These are phyloP conservation scores for Piloderma croceum DNA, from an alignment of 768 basidiomycete genomes.

Conservation along the genomic window DNA sequence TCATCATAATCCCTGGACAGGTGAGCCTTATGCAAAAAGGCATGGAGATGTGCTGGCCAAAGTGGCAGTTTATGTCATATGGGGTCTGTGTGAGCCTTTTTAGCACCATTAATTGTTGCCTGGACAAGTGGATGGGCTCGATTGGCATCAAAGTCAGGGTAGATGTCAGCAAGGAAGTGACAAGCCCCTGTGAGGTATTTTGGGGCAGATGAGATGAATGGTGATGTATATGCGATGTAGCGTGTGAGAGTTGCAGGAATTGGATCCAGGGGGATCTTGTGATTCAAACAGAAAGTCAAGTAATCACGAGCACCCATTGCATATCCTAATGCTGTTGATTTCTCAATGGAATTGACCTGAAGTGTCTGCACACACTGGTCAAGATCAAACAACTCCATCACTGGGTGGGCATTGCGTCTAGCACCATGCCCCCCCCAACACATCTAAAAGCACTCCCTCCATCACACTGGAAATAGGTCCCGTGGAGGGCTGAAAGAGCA, in stretches of 20 bases:
- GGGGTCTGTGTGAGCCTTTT: slow-evolving; percentile 16
- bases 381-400: slow-evolving; percentile 9
- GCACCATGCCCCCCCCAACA: slow-evolving; percentile 10
- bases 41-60: slow-evolving; percentile 11
- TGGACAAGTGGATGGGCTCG: slow-evolving; percentile 13
- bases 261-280: slow-evolving; percentile 14
- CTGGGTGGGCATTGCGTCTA: slow-evolving; percentile 4
- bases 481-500: slow-evolving; percentile 14
- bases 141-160: slow-evolving; percentile 19
- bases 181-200: slow-evolving; percentile 21
- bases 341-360: slow-evolving; percentile 17
- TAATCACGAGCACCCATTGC: slow-evolving; percentile 18
- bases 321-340: slow-evolving; percentile 13
- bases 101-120: slow-evolving; percentile 15
- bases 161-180: slow-evolving; percentile 18
- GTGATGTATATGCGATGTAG: slow-evolving; percentile 18
- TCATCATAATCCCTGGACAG: slow-evolving; percentile 14
- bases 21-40: slow-evolving; percentile 6
- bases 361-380: slow-evolving; percentile 13
- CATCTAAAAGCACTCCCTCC: slow-evolving; percentile 16
- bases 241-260: slow-evolving; percentile 16
- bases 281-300: slow-evolving; percentile 11
- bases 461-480: slow-evolving; percentile 15
- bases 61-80: slow-evolving; percentile 19
- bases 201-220: slow-evolving; percentile 10